Base-by-base conservation (phyloP, 495 filamentous ascomycete genomes). In the Choiromyces venosus region DNA sequence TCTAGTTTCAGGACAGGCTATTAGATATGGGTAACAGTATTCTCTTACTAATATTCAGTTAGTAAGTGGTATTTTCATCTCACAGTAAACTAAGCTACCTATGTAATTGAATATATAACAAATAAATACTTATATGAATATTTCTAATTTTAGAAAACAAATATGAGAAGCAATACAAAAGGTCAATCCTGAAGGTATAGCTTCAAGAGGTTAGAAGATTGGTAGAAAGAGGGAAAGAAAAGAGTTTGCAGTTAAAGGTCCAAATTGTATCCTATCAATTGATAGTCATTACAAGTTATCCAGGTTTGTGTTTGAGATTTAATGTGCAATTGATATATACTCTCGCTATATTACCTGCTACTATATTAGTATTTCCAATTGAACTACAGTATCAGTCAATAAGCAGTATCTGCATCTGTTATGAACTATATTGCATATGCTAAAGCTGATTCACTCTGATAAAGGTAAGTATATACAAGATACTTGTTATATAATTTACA, bases 301-400 rank as follows among this genome's bases (percentile, higher is more conserved):
- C 9, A 66, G 39, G 38, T 74, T 71, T 71, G 73, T 67, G 16
- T 71, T 74, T 29, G 67, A 74, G 33, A 74, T 74, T 25, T 74
- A 74, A 71, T 67, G 46, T 9, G 66, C 44, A 25, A 74, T 74
- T 52, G 68, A 74, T 74, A 33, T 39, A n/a, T 74, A 74, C 65
- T 74, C 73, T 37, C 40, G 66, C 25, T 71, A 74, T 46, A 73
- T 73, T 36, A 35, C n/a, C 0, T 73, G 72, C 35, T 73, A 67
- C 9, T 73, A 73, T 65, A 25, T 70, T 35, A 52, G n/a, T 2
- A 37, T 68, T 70, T 70, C 67, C 0, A 70, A 73, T 46, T 21
- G 21, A 1, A 73, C 36, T 0, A 67, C 44, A 1, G 37, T 70
- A 56, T 70, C 67, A 21, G 67, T 73, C 3, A 65, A 69, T 37